phyloP scores from a whole-genome alignment of 352 stramenopile genomes.

The Globisporangium heterothallicum region DNA sequence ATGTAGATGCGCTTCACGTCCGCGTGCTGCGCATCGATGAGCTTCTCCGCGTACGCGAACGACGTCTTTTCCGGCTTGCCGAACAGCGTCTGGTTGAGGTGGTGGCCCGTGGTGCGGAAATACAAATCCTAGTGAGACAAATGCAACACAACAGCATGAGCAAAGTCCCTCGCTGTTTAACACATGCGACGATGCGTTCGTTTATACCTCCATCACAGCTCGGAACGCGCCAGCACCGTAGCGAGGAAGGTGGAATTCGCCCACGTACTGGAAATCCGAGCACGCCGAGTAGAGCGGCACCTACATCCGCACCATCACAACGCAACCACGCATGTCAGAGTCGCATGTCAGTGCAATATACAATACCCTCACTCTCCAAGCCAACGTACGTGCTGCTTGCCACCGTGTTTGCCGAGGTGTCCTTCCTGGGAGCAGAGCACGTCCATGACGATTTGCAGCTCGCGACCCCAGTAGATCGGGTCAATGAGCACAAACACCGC shows the following conservation, averaged over 20 bases:
- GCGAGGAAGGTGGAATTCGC: constrained; percentile 76
- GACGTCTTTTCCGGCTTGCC: constrained; percentile 77
- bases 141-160: constrained; percentile 2
- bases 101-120: constrained; percentile 71
- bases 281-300: constrained; percentile 77
- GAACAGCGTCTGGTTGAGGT: constrained; percentile 66
- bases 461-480: constrained; percentile 52
- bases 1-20: constrained; percentile 80
- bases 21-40: constrained; percentile 66
- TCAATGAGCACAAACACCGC: constrained; percentile 57
- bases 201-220: constrained; percentile 72
- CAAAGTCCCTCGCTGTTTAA: not conserved
- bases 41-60: constrained; percentile 67
- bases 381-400: constrained; percentile 24
- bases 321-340: not conserved
- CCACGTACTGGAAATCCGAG: constrained; percentile 86
- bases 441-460: constrained; percentile 58
- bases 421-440: constrained; percentile 42
- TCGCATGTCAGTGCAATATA: not conserved
- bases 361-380: not conserved
- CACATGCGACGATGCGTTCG: constrained; percentile 1
- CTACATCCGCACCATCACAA: not conserved
- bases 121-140: constrained; percentile 32
- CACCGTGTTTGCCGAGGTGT: constrained; percentile 21
- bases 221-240: constrained; percentile 81